Evolutionary conservation across 2,329 filamentous ascomycete genomes (phyloP), one percentile per base, ranked within the genome.

Genomic region (Sporothrix brasiliensis): DNA sequence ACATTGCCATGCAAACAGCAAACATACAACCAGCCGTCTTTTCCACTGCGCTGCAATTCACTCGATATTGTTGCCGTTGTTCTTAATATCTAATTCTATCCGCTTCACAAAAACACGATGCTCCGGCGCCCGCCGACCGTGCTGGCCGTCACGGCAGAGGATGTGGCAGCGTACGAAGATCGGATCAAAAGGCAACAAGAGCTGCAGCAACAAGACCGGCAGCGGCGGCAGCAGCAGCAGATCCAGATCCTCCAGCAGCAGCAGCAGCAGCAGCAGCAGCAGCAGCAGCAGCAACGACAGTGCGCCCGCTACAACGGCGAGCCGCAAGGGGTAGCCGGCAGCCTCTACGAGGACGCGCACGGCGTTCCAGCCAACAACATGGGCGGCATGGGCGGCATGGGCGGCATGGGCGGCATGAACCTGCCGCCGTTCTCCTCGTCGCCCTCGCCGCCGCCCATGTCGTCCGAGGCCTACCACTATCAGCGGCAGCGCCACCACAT

Each of bases 91-190:
- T 44, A 24, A 24, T 44, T 44, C 11, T 7, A 24, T 2, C 39
- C 34, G 10, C 19, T 10, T 5, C 19, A 1, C 63, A 34, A 6
- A 16, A 13, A 13, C 24, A 71, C 50, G 27, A 79, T 81, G 79
- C 77, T 80, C n/a, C 79, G 79, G 69, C 77, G 90, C 60, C 85
- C 87, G 19, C 85, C 90, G 13, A 93, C 91, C 61, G 86, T 86
- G 16, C 87, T 93, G 73, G 83, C 85, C 69, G 85, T 92, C 73
- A 92, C 90, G 2, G 83, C 87, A 63, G 88, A 91, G 76, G 91
- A 93, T 78, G 84, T 92, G 52, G 88, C 89, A 52, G 83, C 86
- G 69, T 92, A 91, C 80, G 90, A 92, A 76, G 88, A 90, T 77
- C 84, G 88, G 72, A 81, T 81, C 30, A 76, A 76, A 34, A 67